phyloP scores from a whole-genome alignment of 2,329 filamentous ascomycete species.

The Colletotrichum coccodes region DNA sequence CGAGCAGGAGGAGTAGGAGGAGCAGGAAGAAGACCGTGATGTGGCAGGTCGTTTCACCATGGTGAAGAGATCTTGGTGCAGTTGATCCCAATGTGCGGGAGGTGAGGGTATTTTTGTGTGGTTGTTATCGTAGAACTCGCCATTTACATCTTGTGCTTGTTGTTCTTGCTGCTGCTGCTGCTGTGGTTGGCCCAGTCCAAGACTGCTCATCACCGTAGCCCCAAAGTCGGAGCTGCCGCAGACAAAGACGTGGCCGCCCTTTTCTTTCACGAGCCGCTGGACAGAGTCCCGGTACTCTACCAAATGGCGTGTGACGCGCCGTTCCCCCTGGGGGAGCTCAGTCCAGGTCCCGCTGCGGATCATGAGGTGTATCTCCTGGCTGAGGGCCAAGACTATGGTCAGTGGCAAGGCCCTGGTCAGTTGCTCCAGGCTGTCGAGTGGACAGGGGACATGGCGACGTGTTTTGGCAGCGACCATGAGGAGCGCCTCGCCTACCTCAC shows the following conservation, averaged over 20 bases:
- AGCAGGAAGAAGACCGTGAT: background rate
- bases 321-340: background rate
- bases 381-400: constrained; percentile 18
- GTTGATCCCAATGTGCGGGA: constrained; percentile 1
- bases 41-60: background rate
- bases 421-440: constrained; percentile 8
- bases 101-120: background rate
- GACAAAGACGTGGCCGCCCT: constrained; percentile 22
- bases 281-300: constrained; percentile 1
- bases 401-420: constrained; percentile 12
- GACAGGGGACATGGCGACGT: constrained; percentile 21
- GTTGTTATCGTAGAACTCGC: background rate
- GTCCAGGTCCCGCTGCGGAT: constrained; percentile 11
- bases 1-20: background rate
- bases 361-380: constrained; percentile 18
- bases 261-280: constrained; percentile 2
- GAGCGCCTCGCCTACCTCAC: constrained; percentile 2
- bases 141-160: background rate
- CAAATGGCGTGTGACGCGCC: constrained; percentile 10
- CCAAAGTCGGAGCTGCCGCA: constrained; percentile 28
- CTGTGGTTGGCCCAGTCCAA: constrained; percentile 3
- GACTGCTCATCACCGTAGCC: constrained; percentile 6
- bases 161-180: background rate
- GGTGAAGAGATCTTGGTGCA: constrained; percentile 26
- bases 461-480: constrained; percentile 19